phyloP scores from a whole-genome alignment of 2,329 filamentous ascomycete species.

The Verticillium zaregamsianum region DNA sequence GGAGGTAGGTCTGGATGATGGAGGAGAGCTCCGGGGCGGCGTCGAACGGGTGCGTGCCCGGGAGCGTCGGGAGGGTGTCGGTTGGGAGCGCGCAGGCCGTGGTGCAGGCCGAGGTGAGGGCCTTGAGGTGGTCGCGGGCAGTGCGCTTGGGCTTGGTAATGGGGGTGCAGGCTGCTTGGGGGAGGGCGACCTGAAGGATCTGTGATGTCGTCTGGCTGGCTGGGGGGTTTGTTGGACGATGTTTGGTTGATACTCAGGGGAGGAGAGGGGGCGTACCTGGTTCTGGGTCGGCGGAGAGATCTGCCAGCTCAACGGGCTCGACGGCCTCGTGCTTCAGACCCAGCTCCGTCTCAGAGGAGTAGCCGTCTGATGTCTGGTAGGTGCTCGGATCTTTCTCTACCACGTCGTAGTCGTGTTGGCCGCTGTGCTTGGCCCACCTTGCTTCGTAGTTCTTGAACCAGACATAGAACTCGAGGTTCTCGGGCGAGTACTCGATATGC shows the following conservation, averaged over 20 bases:
- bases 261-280: constrained; percentile 19
- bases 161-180: constrained; percentile 20
- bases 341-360: constrained; percentile 2
- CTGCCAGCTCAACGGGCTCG: constrained; percentile 11
- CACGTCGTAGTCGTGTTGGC: constrained; percentile 6
- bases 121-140: constrained; percentile 16
- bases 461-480: constrained; percentile 46
- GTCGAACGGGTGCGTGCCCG: constrained; percentile 3
- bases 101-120: constrained; percentile 13
- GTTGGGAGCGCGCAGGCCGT: constrained; percentile 8
- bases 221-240: background rate
- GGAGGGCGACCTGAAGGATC: constrained; percentile 28
- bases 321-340: constrained; percentile 1
- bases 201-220: constrained; percentile 25
- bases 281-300: constrained; percentile 23
- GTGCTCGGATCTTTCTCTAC: constrained; percentile 9
- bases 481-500: constrained; percentile 42
- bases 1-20: constrained; percentile 35
- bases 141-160: constrained; percentile 8
- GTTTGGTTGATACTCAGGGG: background rate
- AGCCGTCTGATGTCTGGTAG: background rate
- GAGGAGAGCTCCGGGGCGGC: constrained; percentile 29
- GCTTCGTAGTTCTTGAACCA: constrained; percentile 43
- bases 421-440: constrained; percentile 14
- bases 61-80: background rate